phyloP scores from a whole-genome alignment of 495 filamentous ascomycete genomes.

The Annulohypoxylon nitens region DNA sequence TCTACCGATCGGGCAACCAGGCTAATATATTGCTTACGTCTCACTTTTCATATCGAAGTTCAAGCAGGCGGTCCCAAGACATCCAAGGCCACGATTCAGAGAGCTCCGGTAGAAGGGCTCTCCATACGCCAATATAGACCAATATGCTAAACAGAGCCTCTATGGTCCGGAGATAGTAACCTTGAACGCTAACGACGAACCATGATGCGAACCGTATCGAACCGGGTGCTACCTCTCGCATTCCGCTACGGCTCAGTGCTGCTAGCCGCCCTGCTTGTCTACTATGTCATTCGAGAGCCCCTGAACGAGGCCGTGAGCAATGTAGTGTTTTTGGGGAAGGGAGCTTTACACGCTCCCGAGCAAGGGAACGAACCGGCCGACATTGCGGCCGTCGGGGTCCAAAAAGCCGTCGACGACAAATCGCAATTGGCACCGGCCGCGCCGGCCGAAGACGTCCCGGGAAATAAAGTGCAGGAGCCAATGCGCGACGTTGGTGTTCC shows the following conservation, averaged over 20 bases:
- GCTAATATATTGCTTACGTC: constrained; percentile 44
- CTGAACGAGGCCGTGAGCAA: constrained; percentile 36
- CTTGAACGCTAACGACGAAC: constrained; percentile 23
- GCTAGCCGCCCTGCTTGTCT: constrained; percentile 47
- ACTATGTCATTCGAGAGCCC: constrained; percentile 48
- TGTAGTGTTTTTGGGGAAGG: constrained; percentile 26
- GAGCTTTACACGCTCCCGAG: background rate
- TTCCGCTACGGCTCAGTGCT: constrained; percentile 47
- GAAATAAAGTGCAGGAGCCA: constrained; percentile 42
- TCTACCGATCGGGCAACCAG: constrained; percentile 23
- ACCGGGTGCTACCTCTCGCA: constrained; percentile 46
- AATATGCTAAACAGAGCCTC: constrained; percentile 47
- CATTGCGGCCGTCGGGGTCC: constrained; percentile 7
- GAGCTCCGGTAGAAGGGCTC: constrained; percentile 41
- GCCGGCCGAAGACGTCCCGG: constrained; percentile 32
- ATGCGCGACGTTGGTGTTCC: constrained; percentile 13
- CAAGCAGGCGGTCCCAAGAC: constrained; percentile 16
- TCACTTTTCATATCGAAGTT: constrained; percentile 37
- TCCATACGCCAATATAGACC: constrained; percentile 31
- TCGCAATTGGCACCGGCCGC: constrained; percentile 21
- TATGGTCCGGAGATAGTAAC: constrained; percentile 45
- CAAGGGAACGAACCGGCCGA: constrained; percentile 19
- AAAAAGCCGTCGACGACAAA: constrained; percentile 19
- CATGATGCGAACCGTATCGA: constrained; percentile 50
- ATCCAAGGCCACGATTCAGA: constrained; percentile 35